Percentiles rank a stretch among this genome's conserved stretches.
Evolutionary conservation across 2,329 filamentous ascomycete genomes (phyloP).

Genomic region (Chlorencoelia australis): DNA sequence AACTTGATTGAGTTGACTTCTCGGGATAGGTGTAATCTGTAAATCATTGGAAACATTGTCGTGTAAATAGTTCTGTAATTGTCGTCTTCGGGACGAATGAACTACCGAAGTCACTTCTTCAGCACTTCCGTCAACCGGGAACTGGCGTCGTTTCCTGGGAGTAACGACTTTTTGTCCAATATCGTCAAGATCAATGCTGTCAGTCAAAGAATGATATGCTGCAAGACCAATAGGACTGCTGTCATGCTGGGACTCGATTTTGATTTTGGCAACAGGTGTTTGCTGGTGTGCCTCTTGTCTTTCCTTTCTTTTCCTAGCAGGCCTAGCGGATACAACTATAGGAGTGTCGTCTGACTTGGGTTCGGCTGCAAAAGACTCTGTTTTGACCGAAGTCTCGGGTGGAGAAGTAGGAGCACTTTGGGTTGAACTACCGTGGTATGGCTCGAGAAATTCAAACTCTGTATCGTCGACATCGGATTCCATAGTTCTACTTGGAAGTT

Average conservation of each 20-base stretch:
- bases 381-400: background rate
- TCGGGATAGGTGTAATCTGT: constrained; percentile 6
- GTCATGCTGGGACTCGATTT: constrained; percentile 16
- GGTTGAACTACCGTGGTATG: constrained; percentile 20
- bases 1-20: background rate
- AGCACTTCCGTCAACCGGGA: background rate
- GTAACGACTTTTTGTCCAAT: constrained; percentile 27
- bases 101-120: background rate
- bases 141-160: constrained; percentile 23
- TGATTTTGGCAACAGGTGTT: constrained; percentile 16
- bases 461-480: constrained; percentile 4
- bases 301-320: constrained; percentile 21
- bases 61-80: no score
- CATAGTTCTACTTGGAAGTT: background rate
- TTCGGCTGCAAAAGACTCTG: background rate
- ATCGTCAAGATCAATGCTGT: constrained; percentile 29
- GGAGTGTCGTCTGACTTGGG: constrained; percentile 14
- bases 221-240: constrained; percentile 24
- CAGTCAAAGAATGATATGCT: constrained; percentile 10
- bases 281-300: constrained; percentile 3
- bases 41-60: no score
- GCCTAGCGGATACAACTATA: constrained; percentile 18
- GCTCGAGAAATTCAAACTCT: constrained; percentile 10
- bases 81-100: no score
- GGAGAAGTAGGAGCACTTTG: constrained; percentile 15